These are phyloP conservation scores for Sporobolomyces roseus DNA, from an alignment of 768 basidiomycete genomes.

Conservation along the genomic window DNA sequence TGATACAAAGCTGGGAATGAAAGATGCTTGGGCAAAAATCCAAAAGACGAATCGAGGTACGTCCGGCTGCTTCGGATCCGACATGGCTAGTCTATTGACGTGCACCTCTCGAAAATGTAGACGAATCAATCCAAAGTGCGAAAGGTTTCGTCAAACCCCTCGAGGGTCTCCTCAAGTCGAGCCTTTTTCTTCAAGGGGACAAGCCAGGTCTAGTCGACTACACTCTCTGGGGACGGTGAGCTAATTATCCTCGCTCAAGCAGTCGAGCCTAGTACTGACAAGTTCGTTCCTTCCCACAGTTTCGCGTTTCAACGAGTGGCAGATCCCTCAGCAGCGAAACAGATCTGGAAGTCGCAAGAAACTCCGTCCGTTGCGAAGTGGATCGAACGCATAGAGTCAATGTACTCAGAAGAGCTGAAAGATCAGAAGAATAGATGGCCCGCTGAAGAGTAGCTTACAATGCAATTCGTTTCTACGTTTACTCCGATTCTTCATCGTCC, in stretches of 20 bases:
- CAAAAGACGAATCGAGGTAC: conserved; percentile 4
- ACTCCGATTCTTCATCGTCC: conserved; percentile 19
- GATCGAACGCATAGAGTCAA: conserved; percentile 8
- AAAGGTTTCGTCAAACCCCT: conserved; percentile 11
- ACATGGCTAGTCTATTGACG: neutral
- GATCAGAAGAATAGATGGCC: conserved; percentile 14
- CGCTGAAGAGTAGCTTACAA: neutral
- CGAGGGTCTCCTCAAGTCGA: conserved; percentile 10
- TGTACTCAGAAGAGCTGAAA: conserved; percentile 4
- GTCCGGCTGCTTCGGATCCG: no score
- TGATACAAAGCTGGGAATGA: conserved; percentile 24
- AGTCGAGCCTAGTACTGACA: neutral
- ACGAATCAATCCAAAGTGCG: neutral
- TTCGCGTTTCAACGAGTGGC: conserved; percentile 13
- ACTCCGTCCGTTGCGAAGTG: conserved; percentile 2
- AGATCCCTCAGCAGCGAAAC: neutral
- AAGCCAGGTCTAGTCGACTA: conserved; percentile 11
- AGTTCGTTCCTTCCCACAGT: neutral
- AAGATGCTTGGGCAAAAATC: conserved; percentile 13
- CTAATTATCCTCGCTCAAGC: neutral
- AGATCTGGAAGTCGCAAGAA: neutral
- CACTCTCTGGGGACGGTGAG: conserved; percentile 6
- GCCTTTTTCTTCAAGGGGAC: neutral
- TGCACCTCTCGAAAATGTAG: neutral
- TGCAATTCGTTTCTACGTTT: neutral